Percentiles rank a stretch among this genome's conserved stretches.
phyloP scores from a whole-genome alignment of 371 early-diverging fungal genomes.

The Mucor piriformis region DNA sequence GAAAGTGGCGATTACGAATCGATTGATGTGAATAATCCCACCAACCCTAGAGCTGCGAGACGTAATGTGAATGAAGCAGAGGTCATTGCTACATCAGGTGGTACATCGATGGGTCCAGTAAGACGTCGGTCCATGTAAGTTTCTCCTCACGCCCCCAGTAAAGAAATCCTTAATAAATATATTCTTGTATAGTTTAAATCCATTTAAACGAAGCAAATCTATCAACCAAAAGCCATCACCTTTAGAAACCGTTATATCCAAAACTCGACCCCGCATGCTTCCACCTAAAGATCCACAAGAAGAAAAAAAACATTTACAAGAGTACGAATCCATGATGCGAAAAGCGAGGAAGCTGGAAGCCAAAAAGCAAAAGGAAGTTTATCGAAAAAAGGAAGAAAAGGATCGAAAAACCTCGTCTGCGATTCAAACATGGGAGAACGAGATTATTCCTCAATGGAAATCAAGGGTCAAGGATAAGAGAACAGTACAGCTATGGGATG shows the following conservation, averaged over 20 bases:
- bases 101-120: constrained; percentile 31
- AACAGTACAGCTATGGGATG: constrained; percentile 42
- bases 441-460: constrained; percentile 50
- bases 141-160: too few species aligned
- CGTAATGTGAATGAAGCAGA: constrained; percentile 46
- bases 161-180: too few species aligned
- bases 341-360: constrained; percentile 50
- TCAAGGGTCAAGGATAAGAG: constrained; percentile 33
- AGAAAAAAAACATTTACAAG: constrained; percentile 54
- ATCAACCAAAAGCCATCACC: constrained; percentile 44
- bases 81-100: constrained; percentile 45
- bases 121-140: constrained; percentile 43
- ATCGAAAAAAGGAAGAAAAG: constrained; percentile 33
- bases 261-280: constrained; percentile 54
- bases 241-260: constrained; percentile 50
- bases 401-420: constrained; percentile 30
- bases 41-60: constrained; percentile 36
- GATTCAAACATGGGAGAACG: constrained; percentile 43
- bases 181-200: constrained; percentile 35
- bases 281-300: constrained; percentile 55
- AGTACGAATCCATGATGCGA: constrained; percentile 56
- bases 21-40: constrained; percentile 10
- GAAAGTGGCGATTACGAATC: constrained; percentile 11
- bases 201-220: constrained; percentile 35
- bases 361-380: constrained; percentile 34